Conservation (phyloP, 2,329 filamentous ascomycete species). For the Clonostachys rhizophaga region DNA sequence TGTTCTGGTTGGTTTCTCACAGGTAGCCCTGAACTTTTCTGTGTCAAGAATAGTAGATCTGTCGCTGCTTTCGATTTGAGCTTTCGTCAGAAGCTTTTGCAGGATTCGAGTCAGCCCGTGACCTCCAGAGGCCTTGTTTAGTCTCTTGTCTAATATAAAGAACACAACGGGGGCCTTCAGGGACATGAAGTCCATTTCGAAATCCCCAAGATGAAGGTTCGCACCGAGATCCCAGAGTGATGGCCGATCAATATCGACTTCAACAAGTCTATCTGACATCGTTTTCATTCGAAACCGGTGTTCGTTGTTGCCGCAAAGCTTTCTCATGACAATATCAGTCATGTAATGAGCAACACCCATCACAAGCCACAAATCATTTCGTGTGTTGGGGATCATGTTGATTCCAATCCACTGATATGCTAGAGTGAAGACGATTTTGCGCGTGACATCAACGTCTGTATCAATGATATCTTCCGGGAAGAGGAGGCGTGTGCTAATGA, state of each 20-base stretch:
- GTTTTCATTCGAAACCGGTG: constrained; percentile 87
- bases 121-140: constrained; percentile 78
- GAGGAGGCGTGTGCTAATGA: constrained; percentile 82
- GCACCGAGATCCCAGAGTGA: constrained; percentile 78
- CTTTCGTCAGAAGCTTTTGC: constrained; percentile 78
- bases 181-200: constrained; percentile 85
- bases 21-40: constrained; percentile 73
- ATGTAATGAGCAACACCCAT: constrained; percentile 92
- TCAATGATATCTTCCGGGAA: constrained; percentile 85
- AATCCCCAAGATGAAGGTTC: constrained; percentile 72
- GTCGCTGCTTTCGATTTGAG: constrained; percentile 59
- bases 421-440: constrained; percentile 75
- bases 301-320: constrained; percentile 89
- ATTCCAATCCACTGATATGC: constrained; percentile 94
- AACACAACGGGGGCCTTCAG: constrained; percentile 88
- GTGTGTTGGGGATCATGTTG: constrained; percentile 79
- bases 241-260: constrained; percentile 76
- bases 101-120: constrained; percentile 84
- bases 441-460: constrained; percentile 74
- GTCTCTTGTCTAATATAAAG: constrained; percentile 86
- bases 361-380: constrained; percentile 81
- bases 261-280: constrained; percentile 75
- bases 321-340: constrained; percentile 87
- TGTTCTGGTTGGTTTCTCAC: constrained; percentile 83
- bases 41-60: constrained; percentile 70